phyloP scores from a whole-genome alignment of 805 yeast species.

The Zygosaccharomyces gambellarensis region DNA sequence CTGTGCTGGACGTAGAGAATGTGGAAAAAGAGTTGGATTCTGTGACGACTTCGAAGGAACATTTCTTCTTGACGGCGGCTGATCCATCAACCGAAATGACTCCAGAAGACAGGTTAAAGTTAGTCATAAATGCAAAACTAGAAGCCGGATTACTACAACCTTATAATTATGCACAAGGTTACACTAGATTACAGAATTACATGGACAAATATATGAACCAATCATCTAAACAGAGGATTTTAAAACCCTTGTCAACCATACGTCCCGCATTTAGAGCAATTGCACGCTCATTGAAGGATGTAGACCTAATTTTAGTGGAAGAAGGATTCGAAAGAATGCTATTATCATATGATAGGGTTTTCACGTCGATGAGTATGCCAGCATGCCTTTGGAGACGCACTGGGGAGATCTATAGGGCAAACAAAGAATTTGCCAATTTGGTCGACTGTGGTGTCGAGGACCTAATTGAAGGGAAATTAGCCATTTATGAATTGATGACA shows the following conservation, averaged over 20 bases:
- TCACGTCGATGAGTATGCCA: conserved; percentile 96
- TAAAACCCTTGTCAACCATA: conserved; percentile 78
- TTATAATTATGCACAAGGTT: conserved; percentile 89
- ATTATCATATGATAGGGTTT: conserved; percentile 87
- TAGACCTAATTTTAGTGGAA: conserved; percentile 86
- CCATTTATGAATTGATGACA: conserved; percentile 89
- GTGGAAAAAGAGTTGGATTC: neutral
- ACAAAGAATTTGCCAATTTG: conserved; percentile 89
- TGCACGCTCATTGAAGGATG: conserved; percentile 83
- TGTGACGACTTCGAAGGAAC: conserved; percentile 78
- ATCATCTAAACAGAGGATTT: conserved; percentile 74
- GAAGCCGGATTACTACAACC: conserved; percentile 93
- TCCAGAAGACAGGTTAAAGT: conserved; percentile 88
- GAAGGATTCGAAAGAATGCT: conserved; percentile 93
- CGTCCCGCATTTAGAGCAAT: conserved; percentile 92
- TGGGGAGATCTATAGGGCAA: conserved; percentile 92
- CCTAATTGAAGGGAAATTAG: conserved; percentile 83
- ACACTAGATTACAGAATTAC: conserved; percentile 80
- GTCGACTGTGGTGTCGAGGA: conserved; percentile 90
- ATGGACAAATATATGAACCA: conserved; percentile 91
- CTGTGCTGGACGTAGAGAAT: neutral
- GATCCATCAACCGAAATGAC: conserved; percentile 93
- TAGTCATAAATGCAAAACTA: conserved; percentile 88
- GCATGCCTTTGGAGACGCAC: conserved; percentile 97
- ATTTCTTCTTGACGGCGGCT: conserved; percentile 92